Evolutionary conservation across 1,284 basidiomycete genomes (phyloP), one percentile per base, ranked within the genome.

Genomic region (Neonothopanus nambi): DNA sequence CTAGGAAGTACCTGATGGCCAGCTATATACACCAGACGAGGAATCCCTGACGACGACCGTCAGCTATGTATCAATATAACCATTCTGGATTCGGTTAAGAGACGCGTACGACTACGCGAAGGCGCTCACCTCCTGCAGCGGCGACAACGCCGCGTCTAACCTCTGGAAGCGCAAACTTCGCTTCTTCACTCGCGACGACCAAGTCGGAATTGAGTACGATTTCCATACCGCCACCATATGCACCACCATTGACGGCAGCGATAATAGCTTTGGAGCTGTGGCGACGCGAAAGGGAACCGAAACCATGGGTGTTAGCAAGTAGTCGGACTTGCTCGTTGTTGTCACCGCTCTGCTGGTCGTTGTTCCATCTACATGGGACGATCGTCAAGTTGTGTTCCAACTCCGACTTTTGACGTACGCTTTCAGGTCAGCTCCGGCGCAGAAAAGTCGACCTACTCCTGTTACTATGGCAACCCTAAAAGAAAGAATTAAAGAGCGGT

Each of bases 161-260:
- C 63, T 95, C 93, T 0, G 91, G 91, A 33, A 94, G 75, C 3
- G 81, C 89, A 56, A 95, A 87, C 53, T 79, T 81, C 5, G 89
- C 85, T 11, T 84, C 78, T 41, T 85, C 75, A 52, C 77, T 80
- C 1, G 91, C 87, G n/a, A 95, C 71, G 28, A 93, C 89, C 23
- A 94, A 66, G 65, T 95, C 92, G 60, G 89, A 93, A 59, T 94
- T 94, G 8, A 93, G 66, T 0, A 91, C 59, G 47, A 93, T 81
- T 65, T 95, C 92, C 39, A 84, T 76, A 1, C 91, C 93, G 4
- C 92, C 93, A 12, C 92, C 93, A 59, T 87, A 87, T 3, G 89
- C 85, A 33, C 30, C 30, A 12, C 92, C 92, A 60, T 88, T 85
- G 1, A 94, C 87, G 2, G 92, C 91, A 17, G 90, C 89, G 48